A percentile compares a stretch with the other conserved stretches of the same genome.
These are phyloP conservation scores for Neofusicoccum umdonicola DNA, from an alignment of 2,329 filamentous ascomycete species.

Conservation along the genomic window DNA sequence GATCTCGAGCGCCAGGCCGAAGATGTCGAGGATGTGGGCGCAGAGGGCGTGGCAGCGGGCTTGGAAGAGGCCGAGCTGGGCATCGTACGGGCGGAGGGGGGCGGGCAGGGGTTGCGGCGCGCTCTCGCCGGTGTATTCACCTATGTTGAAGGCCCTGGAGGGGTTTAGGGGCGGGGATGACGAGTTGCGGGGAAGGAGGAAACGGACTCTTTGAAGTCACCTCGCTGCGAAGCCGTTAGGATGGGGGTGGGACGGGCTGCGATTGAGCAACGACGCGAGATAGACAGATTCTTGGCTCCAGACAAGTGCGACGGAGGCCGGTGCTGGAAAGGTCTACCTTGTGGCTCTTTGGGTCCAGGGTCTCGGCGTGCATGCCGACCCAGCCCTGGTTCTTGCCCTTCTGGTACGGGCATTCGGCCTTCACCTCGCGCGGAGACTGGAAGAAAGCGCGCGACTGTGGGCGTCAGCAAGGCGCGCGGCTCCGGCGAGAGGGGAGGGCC, in stretches of 20 bases:
- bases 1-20: conserved; percentile 71
- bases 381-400: conserved; percentile 76
- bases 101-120: conserved; percentile 74
- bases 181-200: neutral
- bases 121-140: conserved; percentile 66
- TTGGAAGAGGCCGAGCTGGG: conserved; percentile 65
- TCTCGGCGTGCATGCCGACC: conserved; percentile 84
- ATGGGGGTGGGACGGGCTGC: neutral
- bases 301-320: no score
- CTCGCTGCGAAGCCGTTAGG: conserved; percentile 45
- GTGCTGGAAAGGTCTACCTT: conserved; percentile 49
- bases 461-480: neutral
- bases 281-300: no score
- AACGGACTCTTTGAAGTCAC: conserved; percentile 82
- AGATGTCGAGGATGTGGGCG: conserved; percentile 68
- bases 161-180: conserved; percentile 3
- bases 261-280: conserved; percentile 18
- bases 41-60: conserved; percentile 70
- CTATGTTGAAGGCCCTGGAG: conserved; percentile 87
- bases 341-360: conserved; percentile 79
- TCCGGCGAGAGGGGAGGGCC: neutral
- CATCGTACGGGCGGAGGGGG: conserved; percentile 59
- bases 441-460: conserved; percentile 71
- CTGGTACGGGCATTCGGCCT: conserved; percentile 70
- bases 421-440: conserved; percentile 65